Conservation (phyloP, 2,329 filamentous ascomycete genomes). For the Aquanectria penicillioides region DNA sequence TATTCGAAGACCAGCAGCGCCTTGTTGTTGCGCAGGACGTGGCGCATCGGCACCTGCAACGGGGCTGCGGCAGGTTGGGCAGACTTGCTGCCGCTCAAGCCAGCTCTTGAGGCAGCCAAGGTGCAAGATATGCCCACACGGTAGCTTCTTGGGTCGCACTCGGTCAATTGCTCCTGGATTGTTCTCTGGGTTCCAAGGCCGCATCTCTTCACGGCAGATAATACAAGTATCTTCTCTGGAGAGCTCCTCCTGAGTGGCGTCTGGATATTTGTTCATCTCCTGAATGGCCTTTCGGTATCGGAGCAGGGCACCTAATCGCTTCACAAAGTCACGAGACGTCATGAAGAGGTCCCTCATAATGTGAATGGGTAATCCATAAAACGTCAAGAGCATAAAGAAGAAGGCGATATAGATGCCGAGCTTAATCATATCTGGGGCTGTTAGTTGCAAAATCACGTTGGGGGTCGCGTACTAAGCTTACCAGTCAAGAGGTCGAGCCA, state of each 20-base stretch:
- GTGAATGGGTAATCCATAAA: conserved; percentile 95
- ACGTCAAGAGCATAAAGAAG: conserved; percentile 91
- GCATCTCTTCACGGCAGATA: conserved; percentile 97
- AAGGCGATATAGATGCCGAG: conserved; percentile 89
- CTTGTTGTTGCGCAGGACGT: conserved; percentile 41
- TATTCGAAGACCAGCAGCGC: conserved; percentile 44
- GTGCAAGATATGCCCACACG: conserved; percentile 95
- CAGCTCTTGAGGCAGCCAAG: conserved; percentile 95
- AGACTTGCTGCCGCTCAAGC: conserved; percentile 97
- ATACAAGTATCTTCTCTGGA: conserved; percentile 92
- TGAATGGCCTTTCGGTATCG: conserved; percentile 90
- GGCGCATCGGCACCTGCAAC: conserved; percentile 58
- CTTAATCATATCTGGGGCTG: conserved; percentile 81
- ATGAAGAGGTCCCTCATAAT: conserved; percentile 96
- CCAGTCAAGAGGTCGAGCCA: conserved; percentile 86
- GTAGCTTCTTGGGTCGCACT: conserved; percentile 91
- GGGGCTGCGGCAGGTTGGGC: conserved; percentile 89
- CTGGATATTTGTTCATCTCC: conserved; percentile 94
- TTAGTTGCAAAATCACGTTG: conserved; percentile 26
- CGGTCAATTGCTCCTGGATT: conserved; percentile 81
- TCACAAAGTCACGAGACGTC: conserved; percentile 90
- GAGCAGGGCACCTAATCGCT: conserved; percentile 87
- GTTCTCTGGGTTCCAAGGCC: conserved; percentile 71
- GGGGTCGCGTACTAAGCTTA: conserved; percentile 52
- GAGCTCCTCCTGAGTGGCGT: conserved; percentile 89